A percentile compares a stretch with the other conserved stretches of the same genome.
Evolutionary conservation across 2,329 filamentous ascomycete species (phyloP).

Genomic region (Alternaria sp.): DNA sequence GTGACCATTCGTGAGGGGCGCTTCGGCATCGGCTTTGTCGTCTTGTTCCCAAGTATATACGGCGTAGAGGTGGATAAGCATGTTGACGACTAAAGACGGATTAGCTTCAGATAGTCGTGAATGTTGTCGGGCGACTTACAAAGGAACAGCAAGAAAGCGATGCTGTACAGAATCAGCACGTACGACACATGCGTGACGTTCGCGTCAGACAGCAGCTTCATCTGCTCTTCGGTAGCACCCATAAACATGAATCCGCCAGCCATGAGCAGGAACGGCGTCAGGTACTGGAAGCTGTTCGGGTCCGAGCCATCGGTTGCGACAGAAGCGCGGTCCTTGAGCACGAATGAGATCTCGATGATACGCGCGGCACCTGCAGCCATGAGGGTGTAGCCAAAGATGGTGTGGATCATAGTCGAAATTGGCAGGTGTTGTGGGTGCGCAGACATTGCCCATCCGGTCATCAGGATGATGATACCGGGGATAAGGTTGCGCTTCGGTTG

Average conservation of each 20-base stretch:
- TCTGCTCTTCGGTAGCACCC: conserved; percentile 96
- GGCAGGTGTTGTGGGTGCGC: conserved; percentile 83
- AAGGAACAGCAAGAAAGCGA: conserved; percentile 89
- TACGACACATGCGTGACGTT: conserved; percentile 90
- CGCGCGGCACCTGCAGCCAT: conserved; percentile 87
- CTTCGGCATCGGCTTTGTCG: conserved; percentile 45
- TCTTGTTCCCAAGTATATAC: conserved; percentile 59
- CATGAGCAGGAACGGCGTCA: conserved; percentile 78
- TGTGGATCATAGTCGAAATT: conserved; percentile 86
- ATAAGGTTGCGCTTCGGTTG: conserved; percentile 91
- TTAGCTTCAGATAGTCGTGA: conserved; percentile 14
- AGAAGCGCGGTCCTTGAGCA: conserved; percentile 74
- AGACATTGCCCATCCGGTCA: conserved; percentile 97
- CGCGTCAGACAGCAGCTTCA: conserved; percentile 75
- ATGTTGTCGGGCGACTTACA: conserved; percentile 57
- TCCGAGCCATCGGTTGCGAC: conserved; percentile 71
- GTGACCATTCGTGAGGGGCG: conserved; percentile 38
- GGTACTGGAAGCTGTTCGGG: conserved; percentile 74
- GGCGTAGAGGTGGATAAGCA: conserved; percentile 85
- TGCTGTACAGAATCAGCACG: conserved; percentile 86
- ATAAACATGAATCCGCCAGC: conserved; percentile 96
- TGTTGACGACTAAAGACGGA: conserved; percentile 68
- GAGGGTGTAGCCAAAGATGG: conserved; percentile 90
- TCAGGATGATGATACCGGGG: conserved; percentile 84
- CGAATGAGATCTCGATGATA: conserved; percentile 89